Evolutionary conservation across 345 rosid species (phyloP).

Genomic region (Gossypium thurberi): DNA sequence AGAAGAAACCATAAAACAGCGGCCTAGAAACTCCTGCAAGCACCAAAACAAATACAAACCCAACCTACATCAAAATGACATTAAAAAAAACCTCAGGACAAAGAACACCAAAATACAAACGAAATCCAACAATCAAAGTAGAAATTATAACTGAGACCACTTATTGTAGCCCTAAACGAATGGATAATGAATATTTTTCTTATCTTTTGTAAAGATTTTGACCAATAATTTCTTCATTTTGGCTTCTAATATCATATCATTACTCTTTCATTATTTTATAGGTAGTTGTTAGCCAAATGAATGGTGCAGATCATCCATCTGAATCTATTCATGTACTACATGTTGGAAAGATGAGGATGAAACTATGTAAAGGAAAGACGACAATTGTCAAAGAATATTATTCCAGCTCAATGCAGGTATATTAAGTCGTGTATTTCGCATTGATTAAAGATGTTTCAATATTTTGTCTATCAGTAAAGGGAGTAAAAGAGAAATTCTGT

Average conservation of each 20-base stretch:
- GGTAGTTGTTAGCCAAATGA: conserved; percentile 81
- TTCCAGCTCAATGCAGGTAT: conserved; percentile 78
- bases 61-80: no score
- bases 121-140: no score
- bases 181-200: conserved; percentile 20
- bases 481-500: neutral
- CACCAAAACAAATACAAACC: no score
- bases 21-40: no score
- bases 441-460: neutral
- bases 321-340: conserved; percentile 82
- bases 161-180: conserved; percentile 15
- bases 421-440: neutral
- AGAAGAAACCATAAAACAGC: no score
- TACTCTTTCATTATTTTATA: conserved; percentile 13
- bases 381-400: conserved; percentile 78
- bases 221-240: neutral
- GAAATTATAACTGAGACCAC: no score
- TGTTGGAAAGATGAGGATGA: conserved; percentile 94
- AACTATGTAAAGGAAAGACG: conserved; percentile 69
- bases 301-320: conserved; percentile 56
- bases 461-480: neutral
- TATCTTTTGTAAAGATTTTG: neutral
- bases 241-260: neutral
- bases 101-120: no score
- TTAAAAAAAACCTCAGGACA: no score